Evolutionary conservation across 176 grass and related monocot genomes (phyloP).

Genomic region (Phyllostachys edulis): DNA sequence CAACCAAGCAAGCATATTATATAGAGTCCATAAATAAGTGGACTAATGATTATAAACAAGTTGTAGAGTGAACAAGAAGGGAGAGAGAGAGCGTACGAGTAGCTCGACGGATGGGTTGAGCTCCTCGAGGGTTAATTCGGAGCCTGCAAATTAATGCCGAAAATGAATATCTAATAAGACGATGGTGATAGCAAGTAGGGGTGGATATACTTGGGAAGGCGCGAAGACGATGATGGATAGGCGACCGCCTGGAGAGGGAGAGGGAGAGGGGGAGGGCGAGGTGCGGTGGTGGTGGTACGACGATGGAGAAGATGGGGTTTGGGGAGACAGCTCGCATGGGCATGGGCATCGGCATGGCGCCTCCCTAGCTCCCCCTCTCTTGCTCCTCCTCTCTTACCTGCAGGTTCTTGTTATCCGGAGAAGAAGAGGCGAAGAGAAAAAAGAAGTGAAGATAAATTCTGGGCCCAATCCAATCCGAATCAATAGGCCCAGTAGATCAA

Average conservation of each 20-base stretch:
- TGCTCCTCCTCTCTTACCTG: too few species aligned
- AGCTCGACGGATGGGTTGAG: constrained; percentile 33
- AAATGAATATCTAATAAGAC: not conserved
- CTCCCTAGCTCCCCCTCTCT: too few species aligned
- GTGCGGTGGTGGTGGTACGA: not conserved
- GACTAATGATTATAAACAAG: not conserved
- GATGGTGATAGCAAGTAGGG: not conserved
- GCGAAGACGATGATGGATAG: not conserved
- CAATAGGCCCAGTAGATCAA: too few species aligned
- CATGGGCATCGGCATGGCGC: not conserved
- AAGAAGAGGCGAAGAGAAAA: too few species aligned
- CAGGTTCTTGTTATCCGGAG: too few species aligned
- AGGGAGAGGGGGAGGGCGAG: not conserved
- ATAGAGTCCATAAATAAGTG: not conserved
- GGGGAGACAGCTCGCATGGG: not conserved
- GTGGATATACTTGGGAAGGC: constrained; percentile 24
- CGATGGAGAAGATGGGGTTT: not conserved
- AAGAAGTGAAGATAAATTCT: too few species aligned
- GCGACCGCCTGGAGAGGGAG: not conserved
- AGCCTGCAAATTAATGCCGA: not conserved
- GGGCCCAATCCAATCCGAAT: too few species aligned
- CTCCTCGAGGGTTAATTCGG: constrained; percentile 9
- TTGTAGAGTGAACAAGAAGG: not conserved
- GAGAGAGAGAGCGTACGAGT: not conserved
- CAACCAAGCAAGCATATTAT: not conserved